A percentile compares a stretch with the other conserved stretches of the same genome.
These are phyloP conservation scores for Verticillium nonalfalfae DNA, from an alignment of 2,329 filamentous ascomycete genomes.

Conservation along the genomic window DNA sequence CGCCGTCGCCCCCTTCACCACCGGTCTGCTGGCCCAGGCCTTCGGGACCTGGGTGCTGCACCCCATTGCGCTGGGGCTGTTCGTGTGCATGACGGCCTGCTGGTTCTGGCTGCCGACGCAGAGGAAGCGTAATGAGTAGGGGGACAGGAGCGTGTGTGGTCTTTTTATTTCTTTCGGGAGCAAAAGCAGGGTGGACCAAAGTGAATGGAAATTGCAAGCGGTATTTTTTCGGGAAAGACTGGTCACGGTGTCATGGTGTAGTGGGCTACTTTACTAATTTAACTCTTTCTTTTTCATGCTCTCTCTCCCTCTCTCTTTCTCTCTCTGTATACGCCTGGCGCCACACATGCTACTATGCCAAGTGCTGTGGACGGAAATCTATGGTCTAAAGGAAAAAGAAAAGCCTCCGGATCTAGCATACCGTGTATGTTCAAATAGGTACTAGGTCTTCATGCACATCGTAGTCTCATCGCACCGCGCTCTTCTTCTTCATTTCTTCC, in stretches of 20 bases:
- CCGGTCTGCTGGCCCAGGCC: conserved; percentile 56
- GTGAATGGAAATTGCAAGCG: too few species aligned
- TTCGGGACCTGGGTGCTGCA: conserved; percentile 58
- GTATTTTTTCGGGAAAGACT: too few species aligned
- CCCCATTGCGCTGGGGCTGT: conserved; percentile 62
- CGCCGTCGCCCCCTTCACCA: conserved; percentile 60
- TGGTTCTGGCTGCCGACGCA: conserved; percentile 55
- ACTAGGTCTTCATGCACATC: background rate
- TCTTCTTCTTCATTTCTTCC: background rate
- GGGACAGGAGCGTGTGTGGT: too few species aligned
- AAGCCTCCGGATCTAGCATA: background rate
- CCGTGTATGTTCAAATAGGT: background rate
- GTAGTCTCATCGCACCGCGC: background rate
- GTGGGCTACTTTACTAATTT: too few species aligned
- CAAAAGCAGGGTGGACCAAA: too few species aligned
- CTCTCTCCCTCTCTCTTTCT: too few species aligned
- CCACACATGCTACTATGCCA: background rate
- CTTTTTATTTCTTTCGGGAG: too few species aligned
- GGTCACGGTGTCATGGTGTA: too few species aligned
- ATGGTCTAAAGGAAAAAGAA: background rate
- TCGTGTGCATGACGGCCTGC: conserved; percentile 56
- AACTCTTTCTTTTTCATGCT: too few species aligned
- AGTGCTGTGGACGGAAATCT: background rate
- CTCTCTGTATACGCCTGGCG: background rate
- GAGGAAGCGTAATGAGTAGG: conserved; percentile 53